phyloP scores from a whole-genome alignment of 2,329 filamentous ascomycete species.

The Fusarium staphyleae region DNA sequence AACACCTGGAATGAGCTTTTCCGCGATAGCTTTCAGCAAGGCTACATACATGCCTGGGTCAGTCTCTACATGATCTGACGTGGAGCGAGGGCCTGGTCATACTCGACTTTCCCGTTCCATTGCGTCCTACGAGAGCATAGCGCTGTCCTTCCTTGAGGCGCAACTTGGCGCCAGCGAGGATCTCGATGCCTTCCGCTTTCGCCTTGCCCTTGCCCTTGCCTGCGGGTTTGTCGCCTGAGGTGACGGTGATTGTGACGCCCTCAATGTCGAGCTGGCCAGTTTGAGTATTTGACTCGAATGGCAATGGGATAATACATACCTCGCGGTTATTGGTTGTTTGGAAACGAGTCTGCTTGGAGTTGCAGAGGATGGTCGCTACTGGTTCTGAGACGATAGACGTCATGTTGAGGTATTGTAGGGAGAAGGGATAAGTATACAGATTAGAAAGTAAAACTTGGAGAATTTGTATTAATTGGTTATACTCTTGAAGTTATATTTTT shows the following conservation, averaged over 20 bases:
- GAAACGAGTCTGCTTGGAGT: slow-evolving; percentile 72
- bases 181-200: slow-evolving; percentile 63
- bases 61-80: neutral
- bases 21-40: slow-evolving; percentile 75
- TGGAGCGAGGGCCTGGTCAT: slow-evolving; percentile 36
- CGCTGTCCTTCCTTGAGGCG: slow-evolving; percentile 74
- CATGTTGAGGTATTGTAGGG: slow-evolving; percentile 43
- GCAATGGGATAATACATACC: slow-evolving; percentile 46
- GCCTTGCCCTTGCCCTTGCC: slow-evolving; percentile 59
- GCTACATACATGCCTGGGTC: slow-evolving; percentile 54
- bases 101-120: slow-evolving; percentile 86
- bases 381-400: slow-evolving; percentile 59
- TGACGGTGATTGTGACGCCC: slow-evolving; percentile 73
- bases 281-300: neutral
- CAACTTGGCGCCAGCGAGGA: slow-evolving; percentile 73
- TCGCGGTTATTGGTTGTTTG: slow-evolving; percentile 63
- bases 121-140: slow-evolving; percentile 81
- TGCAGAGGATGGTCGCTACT: slow-evolving; percentile 64
- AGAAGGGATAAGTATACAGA: neutral
- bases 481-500: neutral
- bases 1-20: slow-evolving; percentile 80
- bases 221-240: slow-evolving; percentile 52
- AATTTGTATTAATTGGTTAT: too few relatives aligned
- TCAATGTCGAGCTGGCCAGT: slow-evolving; percentile 69
- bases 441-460: too few relatives aligned